phyloP scores from a whole-genome alignment of 495 filamentous ascomycete genomes.

The Penicillium malachiteum region DNA sequence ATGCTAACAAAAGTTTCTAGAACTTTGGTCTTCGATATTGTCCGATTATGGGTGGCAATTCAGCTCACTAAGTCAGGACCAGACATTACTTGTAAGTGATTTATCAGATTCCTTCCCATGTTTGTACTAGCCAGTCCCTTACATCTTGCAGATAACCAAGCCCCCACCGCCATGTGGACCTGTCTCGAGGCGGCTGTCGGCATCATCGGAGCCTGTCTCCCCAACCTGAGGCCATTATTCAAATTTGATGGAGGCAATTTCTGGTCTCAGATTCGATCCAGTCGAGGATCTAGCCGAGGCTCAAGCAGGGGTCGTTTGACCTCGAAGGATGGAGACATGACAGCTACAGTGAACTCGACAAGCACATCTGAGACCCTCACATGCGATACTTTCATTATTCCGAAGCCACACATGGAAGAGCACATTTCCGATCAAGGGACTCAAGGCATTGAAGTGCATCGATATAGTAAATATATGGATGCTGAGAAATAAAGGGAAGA shows the following conservation, averaged over 20 bases:
- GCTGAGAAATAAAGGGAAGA: background rate
- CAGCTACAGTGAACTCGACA: slow-evolving; percentile 6
- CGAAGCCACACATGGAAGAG: slow-evolving; percentile 7
- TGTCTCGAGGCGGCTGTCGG: slow-evolving; percentile 27
- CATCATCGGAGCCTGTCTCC: slow-evolving; percentile 28
- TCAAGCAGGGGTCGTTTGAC: slow-evolving; percentile 15
- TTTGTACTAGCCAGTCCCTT: background rate
- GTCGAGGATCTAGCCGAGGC: background rate
- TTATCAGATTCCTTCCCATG: background rate
- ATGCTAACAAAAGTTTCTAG: slow-evolving; percentile 4
- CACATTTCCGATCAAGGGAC: slow-evolving; percentile 9
- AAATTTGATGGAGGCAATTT: slow-evolving; percentile 16
- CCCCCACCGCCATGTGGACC: slow-evolving; percentile 27
- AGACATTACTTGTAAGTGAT: slow-evolving; percentile 25
- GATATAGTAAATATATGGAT: slow-evolving; percentile 11
- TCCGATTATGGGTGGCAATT: slow-evolving; percentile 22
- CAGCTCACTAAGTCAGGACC: slow-evolving; percentile 16
- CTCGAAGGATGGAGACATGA: slow-evolving; percentile 2
- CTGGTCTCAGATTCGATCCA: slow-evolving; percentile 25
- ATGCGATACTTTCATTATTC: background rate
- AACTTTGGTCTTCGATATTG: slow-evolving; percentile 22
- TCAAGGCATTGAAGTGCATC: slow-evolving; percentile 13
- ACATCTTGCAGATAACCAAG: slow-evolving; percentile 24
- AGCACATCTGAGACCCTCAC: background rate
- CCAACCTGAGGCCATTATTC: slow-evolving; percentile 28